These are phyloP conservation scores for Metrosideros polymorpha DNA, from an alignment of 441 rosid genomes.

Conservation along the genomic window DNA sequence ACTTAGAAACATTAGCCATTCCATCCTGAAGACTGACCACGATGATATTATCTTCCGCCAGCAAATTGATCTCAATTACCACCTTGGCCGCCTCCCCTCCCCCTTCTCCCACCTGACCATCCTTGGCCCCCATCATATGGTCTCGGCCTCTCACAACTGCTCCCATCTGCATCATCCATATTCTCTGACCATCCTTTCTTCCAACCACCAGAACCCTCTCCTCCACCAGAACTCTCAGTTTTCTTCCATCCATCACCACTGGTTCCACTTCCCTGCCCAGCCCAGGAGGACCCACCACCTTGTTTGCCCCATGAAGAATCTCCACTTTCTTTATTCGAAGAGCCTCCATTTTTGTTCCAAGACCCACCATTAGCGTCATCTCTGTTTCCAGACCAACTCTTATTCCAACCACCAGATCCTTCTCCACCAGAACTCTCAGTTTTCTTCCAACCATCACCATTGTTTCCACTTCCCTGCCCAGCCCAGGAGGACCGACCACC, in stretches of 20 bases:
- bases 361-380: background rate
- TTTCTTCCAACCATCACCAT: background rate
- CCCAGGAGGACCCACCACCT: background rate
- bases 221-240: constrained; percentile 11
- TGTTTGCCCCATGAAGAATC: background rate
- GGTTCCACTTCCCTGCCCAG: background rate
- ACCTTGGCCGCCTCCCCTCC: background rate
- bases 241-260: constrained; percentile 15
- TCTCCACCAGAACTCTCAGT: background rate
- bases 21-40: background rate
- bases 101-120: constrained; percentile 4
- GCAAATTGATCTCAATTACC: background rate
- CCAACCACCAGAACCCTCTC: constrained; percentile 11
- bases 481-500: background rate
- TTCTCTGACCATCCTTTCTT: constrained; percentile 2
- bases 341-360: background rate
- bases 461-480: background rate
- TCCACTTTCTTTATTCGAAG: constrained; percentile 1
- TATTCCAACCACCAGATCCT: background rate
- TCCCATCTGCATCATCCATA: constrained; percentile 1
- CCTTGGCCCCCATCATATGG: constrained; percentile 3
- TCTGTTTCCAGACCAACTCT: background rate
- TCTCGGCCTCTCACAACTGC: background rate
- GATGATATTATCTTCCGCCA: background rate
- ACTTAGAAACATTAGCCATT: background rate